Evolutionary conservation across 1,284 basidiomycete genomes (phyloP), one percentile per base, ranked within the genome.

Genomic region (Puccinia coronata): DNA sequence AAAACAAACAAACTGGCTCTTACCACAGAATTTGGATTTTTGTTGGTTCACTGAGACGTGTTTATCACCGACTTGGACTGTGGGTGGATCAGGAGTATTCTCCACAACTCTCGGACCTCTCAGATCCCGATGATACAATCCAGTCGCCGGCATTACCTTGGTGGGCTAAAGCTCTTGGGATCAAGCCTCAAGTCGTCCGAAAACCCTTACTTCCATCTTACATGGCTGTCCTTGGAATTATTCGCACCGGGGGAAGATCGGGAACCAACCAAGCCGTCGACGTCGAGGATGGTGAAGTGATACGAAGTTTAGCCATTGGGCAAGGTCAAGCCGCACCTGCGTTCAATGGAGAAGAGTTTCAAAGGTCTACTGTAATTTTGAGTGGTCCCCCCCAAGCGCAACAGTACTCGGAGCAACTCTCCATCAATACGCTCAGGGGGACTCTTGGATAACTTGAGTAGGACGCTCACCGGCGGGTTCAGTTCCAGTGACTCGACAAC

Each of bases 291-390:
- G 59, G 51, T 34, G 79, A 81, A 36, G 79, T 81, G 57, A 59
- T 81, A 31, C 69, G 79, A 18, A 81, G n/a, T 31, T 53, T 81
- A 16, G 79, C 71, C 4, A 81, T 81, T 43, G 79, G 79, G 14
- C 79, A 74, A 81, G 79, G 79, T 51, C 53, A 74, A n/a, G 69
- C 79, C 47, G 79, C 79, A 65, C 79, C 79, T 51, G 79, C 79
- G 14, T 81, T 81, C 47, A 71, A 73, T 55, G 79, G 79, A n/a
- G 79, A 81, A 67, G 79, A 81, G 57, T 81, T 81, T 55, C 36
- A 71, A 41, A 70, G 63, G 57, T 81, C 79, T 51, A 81, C 79
- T 11, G 49, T 81, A 12, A 49, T 81, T 28, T n/a, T 81, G 12
- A 51, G 41, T 31, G 77, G 77, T 39, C 75, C 75, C 12, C 55